phyloP scores from a whole-genome alignment of 306 rosid genomes.

The Begonia peltatifolia region DNA sequence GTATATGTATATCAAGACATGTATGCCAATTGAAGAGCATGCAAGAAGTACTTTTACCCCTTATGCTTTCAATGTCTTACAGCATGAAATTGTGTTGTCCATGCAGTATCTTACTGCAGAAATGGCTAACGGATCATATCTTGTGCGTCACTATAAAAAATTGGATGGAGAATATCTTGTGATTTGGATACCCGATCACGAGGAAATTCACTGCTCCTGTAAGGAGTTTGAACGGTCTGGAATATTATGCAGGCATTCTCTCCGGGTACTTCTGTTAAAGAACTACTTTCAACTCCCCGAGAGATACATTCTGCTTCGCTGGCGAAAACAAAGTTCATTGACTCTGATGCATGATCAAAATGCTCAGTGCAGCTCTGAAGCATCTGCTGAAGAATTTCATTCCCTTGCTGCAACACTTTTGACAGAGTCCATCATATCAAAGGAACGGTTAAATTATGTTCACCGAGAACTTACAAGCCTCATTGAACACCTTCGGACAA shows the following conservation, averaged over 20 bases:
- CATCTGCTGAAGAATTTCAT: conserved; percentile 30
- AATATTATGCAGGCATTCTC: conserved; percentile 45
- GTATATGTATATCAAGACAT: conserved; percentile 28
- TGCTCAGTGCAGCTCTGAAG: conserved; percentile 18
- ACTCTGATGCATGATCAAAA: conserved; percentile 16
- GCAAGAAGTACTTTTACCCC: conserved; percentile 42
- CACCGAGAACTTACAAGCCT: conserved; percentile 33
- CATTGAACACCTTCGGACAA: conserved; percentile 35
- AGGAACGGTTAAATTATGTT: conserved; percentile 29
- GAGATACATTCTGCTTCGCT: conserved; percentile 37
- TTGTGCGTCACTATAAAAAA: conserved; percentile 42
- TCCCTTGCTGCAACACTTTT: conserved; percentile 28
- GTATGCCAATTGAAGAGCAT: conserved; percentile 65
- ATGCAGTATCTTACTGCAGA: conserved; percentile 33
- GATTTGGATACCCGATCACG: conserved; percentile 34
- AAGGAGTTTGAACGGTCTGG: conserved; percentile 60
- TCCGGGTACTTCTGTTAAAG: conserved; percentile 34
- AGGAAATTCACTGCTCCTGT: conserved; percentile 46
- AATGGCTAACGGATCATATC: conserved; percentile 41
- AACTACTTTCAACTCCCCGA: conserved; percentile 51
- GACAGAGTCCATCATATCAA: conserved; percentile 39
- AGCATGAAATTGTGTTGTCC: conserved; percentile 34
- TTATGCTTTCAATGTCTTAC: conserved; percentile 40
- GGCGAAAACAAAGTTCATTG: conserved; percentile 31
- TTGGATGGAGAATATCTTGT: conserved; percentile 43